Percentiles rank a stretch among this genome's conserved stretches.
These are phyloP conservation scores for Leptographium flavum DNA, from an alignment of 2,329 filamentous ascomycete species.

Conservation along the genomic window DNA sequence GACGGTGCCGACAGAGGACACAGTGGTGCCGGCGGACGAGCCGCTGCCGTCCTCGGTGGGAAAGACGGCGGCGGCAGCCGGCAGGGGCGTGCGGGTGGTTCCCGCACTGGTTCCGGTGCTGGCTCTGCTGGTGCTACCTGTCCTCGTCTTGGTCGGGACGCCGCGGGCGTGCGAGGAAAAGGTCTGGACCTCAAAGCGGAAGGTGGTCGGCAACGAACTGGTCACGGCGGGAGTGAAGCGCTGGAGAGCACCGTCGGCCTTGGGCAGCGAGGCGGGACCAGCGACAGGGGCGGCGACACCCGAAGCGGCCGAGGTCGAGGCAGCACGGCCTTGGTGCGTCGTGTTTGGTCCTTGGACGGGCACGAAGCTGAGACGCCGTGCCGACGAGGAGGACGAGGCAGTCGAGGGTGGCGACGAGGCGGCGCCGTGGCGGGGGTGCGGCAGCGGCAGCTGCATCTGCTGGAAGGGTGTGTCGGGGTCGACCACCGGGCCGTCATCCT, in stretches of 20 bases:
- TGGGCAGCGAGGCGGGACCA: neutral
- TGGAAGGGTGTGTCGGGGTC: neutral
- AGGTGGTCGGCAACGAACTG: neutral
- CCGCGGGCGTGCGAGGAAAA: neutral
- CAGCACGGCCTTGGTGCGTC: neutral
- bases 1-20: neutral
- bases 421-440: conserved; percentile 1
- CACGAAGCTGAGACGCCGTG: neutral
- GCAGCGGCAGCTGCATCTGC: conserved; percentile 1
- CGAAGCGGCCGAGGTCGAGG: no score
- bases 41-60: neutral
- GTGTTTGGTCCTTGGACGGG: conserved; percentile 2
- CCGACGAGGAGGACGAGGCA: neutral
- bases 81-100: neutral
- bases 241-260: neutral
- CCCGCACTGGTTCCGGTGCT: neutral
- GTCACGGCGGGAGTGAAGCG: neutral
- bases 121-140: no score
- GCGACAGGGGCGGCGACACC: neutral
- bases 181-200: conserved; percentile 1
- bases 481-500: neutral
- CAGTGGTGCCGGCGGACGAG: no score
- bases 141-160: neutral
- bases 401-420: conserved; percentile 3
- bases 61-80: no score